These are phyloP conservation scores for Fonsecaea pedrosoi DNA, from an alignment of 2,329 filamentous ascomycete species.

Conservation along the genomic window DNA sequence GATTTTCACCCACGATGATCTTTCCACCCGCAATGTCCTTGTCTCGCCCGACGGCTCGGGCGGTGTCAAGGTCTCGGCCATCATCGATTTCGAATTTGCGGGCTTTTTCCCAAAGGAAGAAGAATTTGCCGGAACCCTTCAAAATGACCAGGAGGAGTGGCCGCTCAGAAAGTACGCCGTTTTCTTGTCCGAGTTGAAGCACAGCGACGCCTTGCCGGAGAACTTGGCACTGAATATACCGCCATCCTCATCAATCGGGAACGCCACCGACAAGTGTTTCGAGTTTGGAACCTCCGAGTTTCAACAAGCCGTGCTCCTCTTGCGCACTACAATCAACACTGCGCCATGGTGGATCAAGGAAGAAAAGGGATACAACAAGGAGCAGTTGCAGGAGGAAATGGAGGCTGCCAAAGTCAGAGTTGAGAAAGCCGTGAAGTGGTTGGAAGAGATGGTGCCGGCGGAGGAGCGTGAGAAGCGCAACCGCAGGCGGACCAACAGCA, in stretches of 20 bases:
- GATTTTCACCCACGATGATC: conserved; percentile 41
- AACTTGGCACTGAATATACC: conserved; percentile 12
- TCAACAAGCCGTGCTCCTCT: conserved; percentile 30
- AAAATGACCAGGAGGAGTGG: conserved; percentile 35
- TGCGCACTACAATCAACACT: conserved; percentile 31
- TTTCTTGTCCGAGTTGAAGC: conserved; percentile 27
- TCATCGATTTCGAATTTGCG: conserved; percentile 46
- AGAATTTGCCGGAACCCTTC: conserved; percentile 39
- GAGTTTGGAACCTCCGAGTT: conserved; percentile 31
- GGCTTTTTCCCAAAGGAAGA: conserved; percentile 43
- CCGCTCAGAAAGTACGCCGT: conserved; percentile 22
- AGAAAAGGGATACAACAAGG: conserved; percentile 13
- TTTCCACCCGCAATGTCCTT: conserved; percentile 42
- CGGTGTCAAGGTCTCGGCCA: conserved; percentile 35
- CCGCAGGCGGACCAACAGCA: conserved; percentile 15
- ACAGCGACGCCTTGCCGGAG: conserved; percentile 26
- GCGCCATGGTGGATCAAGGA: conserved; percentile 37
- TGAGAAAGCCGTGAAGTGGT: conserved; percentile 15
- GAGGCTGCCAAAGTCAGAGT: conserved; percentile 25
- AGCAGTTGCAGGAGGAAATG: conserved; percentile 23
- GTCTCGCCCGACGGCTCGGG: conserved; percentile 35
- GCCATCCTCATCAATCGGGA: conserved; percentile 8
- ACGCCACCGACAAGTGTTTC: conserved; percentile 18
- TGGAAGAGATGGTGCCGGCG: conserved; percentile 25
- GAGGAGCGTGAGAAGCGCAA: conserved; percentile 5